Conservation (phyloP, 139 green algal genomes). For the Chlorokybus atmophyticus region DNA sequence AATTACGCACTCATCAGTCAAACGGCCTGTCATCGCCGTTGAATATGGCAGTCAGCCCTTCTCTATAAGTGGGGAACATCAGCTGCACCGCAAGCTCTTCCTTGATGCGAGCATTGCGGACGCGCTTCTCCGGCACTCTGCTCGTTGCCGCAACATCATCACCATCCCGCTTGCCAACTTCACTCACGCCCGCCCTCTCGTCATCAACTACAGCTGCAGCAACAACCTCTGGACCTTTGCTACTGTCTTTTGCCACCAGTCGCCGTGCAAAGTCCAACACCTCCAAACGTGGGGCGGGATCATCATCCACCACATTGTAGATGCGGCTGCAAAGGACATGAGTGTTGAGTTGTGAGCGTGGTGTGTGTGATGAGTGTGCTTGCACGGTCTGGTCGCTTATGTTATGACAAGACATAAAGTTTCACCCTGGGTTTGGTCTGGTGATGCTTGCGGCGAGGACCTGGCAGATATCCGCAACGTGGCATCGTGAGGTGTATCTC, state of each 20-base stretch:
- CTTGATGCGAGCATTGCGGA: background rate
- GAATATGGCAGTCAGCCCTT: too few relatives aligned
- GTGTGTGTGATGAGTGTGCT: background rate
- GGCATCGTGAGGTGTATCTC: too few relatives aligned
- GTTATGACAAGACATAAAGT: background rate
- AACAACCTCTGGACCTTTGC: too few relatives aligned
- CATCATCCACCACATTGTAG: slow-evolving; percentile 67
- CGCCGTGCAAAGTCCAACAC: slow-evolving; percentile 36
- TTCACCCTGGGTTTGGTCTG: background rate
- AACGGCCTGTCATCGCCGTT: too few relatives aligned
- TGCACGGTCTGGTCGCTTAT: background rate
- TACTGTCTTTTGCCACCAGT: slow-evolving; percentile 21
- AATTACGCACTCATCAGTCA: too few relatives aligned
- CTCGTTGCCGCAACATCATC: too few relatives aligned
- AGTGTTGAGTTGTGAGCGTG: slow-evolving; percentile 5
- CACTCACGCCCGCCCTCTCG: too few relatives aligned
- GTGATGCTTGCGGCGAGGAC: background rate
- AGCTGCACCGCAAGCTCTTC: background rate
- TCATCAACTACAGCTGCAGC: too few relatives aligned
- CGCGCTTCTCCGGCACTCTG: background rate
- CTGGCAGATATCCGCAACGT: background rate
- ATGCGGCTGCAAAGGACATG: slow-evolving; percentile 18
- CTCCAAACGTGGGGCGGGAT: slow-evolving; percentile 40
- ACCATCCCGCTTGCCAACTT: too few relatives aligned
- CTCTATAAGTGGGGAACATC: background rate